phyloP scores from a whole-genome alignment of 139 green algal species.

The Volvox reticuliferus region DNA sequence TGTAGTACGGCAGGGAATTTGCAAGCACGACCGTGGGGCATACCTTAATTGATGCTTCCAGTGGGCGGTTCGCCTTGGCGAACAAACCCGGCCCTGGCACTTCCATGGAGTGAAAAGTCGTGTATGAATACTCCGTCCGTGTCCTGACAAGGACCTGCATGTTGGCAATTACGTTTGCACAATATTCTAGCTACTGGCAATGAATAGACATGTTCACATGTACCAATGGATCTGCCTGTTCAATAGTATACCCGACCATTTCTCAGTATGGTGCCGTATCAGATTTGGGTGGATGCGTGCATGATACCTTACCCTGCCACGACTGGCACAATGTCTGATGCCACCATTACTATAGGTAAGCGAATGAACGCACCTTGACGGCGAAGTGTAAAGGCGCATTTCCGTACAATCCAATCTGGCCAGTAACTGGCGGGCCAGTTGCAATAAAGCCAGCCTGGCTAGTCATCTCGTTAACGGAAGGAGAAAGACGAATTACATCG shows the following conservation, averaged over 20 bases:
- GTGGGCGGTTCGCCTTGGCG: slow-evolving; percentile 59
- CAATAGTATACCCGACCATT: not conserved
- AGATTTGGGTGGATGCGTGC: not conserved
- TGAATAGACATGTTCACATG: too few species aligned
- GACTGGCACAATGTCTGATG: too few species aligned
- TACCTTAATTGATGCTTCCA: slow-evolving; percentile 82
- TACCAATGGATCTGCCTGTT: too few species aligned
- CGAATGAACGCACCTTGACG: slow-evolving; percentile 43
- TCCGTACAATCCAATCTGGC: not conserved
- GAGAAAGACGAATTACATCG: slow-evolving; percentile 79
- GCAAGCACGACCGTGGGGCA: slow-evolving; percentile 78
- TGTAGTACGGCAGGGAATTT: slow-evolving; percentile 84
- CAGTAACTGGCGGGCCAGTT: slow-evolving; percentile 55
- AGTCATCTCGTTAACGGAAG: slow-evolving; percentile 62
- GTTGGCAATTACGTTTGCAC: not conserved
- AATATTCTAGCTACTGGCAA: too few species aligned
- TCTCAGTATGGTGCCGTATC: not conserved
- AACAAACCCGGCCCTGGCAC: slow-evolving; percentile 66
- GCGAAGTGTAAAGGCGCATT: slow-evolving; percentile 44
- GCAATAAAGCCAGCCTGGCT: slow-evolving; percentile 79
- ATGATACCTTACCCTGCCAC: too few species aligned
- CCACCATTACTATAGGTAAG: too few species aligned
- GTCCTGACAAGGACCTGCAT: slow-evolving; percentile 45
- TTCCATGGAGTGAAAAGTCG: slow-evolving; percentile 56
- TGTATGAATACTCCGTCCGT: slow-evolving; percentile 51